These are phyloP conservation scores for Suillus occidentalis DNA, from an alignment of 768 basidiomycete species.

Conservation along the genomic window DNA sequence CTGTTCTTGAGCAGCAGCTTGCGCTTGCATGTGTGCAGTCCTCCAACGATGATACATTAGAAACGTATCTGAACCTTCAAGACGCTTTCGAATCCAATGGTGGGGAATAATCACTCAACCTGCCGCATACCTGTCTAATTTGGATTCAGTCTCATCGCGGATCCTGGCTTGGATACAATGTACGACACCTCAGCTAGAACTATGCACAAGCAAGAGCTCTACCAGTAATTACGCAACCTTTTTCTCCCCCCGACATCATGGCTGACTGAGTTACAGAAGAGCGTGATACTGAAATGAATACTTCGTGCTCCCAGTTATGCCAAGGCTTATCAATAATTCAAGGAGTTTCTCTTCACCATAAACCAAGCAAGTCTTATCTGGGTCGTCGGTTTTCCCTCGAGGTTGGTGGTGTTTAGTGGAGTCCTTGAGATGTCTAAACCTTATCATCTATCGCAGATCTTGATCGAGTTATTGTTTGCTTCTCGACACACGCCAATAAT, in stretches of 20 bases:
- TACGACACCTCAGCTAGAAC: slow-evolving; percentile 52
- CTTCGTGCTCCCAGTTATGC: slow-evolving; percentile 51
- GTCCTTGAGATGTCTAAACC: neutral
- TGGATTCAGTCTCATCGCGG: slow-evolving; percentile 62
- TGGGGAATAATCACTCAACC: slow-evolving; percentile 34
- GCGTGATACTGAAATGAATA: slow-evolving; percentile 46
- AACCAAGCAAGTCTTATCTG: slow-evolving; percentile 64
- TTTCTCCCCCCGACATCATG: neutral
- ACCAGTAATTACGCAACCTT: slow-evolving; percentile 37
- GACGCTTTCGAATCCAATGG: slow-evolving; percentile 84
- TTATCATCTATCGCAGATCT: slow-evolving; percentile 46
- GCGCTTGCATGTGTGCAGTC: slow-evolving; percentile 48
- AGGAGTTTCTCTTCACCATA: slow-evolving; percentile 71
- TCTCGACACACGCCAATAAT: slow-evolving; percentile 59
- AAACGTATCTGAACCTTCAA: slow-evolving; percentile 64
- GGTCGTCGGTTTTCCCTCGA: slow-evolving; percentile 69
- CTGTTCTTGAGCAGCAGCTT: slow-evolving; percentile 53
- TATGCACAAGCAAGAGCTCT: slow-evolving; percentile 43
- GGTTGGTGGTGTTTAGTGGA: slow-evolving; percentile 39
- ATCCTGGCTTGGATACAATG: slow-evolving; percentile 61
- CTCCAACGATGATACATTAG: slow-evolving; percentile 45
- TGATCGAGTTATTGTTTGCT: slow-evolving; percentile 68
- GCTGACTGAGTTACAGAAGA: slow-evolving; percentile 33
- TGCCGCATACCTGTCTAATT: slow-evolving; percentile 7
- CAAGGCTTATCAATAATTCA: slow-evolving; percentile 72